phyloP scores from a whole-genome alignment of 495 filamentous ascomycete genomes.

The Saxophila tyrrhenica region DNA sequence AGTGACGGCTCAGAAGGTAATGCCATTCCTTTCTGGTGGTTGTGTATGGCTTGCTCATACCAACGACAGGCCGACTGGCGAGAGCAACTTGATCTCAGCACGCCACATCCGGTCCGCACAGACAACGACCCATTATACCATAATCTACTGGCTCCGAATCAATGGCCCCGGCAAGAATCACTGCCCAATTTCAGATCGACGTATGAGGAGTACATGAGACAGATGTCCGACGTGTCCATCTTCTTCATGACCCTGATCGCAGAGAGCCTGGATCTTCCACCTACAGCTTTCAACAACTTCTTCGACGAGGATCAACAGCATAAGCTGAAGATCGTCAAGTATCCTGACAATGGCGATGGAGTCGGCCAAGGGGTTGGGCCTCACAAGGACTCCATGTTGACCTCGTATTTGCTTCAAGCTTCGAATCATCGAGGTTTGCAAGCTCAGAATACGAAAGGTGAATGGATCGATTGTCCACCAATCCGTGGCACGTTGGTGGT shows the following conservation, averaged over 20 bases:
- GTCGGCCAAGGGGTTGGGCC: slow-evolving; percentile 65
- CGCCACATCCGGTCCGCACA: slow-evolving; percentile 56
- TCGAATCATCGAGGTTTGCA: slow-evolving; percentile 71
- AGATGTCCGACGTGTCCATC: slow-evolving; percentile 59
- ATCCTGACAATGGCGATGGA: slow-evolving; percentile 43
- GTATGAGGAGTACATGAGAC: slow-evolving; percentile 62
- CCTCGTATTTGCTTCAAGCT: slow-evolving; percentile 77
- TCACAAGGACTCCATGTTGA: slow-evolving; percentile 88
- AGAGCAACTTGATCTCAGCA: slow-evolving; percentile 85
- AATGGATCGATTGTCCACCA: slow-evolving; percentile 71
- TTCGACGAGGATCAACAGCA: slow-evolving; percentile 75
- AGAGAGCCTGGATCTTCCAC: slow-evolving; percentile 67
- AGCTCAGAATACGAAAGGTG: slow-evolving; percentile 71
- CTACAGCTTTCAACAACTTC: slow-evolving; percentile 67
- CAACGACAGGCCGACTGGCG: slow-evolving; percentile 44
- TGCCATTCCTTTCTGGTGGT: background rate
- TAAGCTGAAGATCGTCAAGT: slow-evolving; percentile 89
- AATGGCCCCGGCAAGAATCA: slow-evolving; percentile 65
- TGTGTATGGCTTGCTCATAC: background rate
- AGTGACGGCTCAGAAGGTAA: slow-evolving; percentile 25
- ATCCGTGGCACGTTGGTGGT: slow-evolving; percentile 57
- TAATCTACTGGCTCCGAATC: slow-evolving; percentile 74
- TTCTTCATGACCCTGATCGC: slow-evolving; percentile 76
- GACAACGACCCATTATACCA: slow-evolving; percentile 58
- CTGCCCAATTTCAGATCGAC: slow-evolving; percentile 63